Evolutionary conservation across 352 stramenopile genomes (phyloP).

Genomic region (Phytophthora colocasiae): DNA sequence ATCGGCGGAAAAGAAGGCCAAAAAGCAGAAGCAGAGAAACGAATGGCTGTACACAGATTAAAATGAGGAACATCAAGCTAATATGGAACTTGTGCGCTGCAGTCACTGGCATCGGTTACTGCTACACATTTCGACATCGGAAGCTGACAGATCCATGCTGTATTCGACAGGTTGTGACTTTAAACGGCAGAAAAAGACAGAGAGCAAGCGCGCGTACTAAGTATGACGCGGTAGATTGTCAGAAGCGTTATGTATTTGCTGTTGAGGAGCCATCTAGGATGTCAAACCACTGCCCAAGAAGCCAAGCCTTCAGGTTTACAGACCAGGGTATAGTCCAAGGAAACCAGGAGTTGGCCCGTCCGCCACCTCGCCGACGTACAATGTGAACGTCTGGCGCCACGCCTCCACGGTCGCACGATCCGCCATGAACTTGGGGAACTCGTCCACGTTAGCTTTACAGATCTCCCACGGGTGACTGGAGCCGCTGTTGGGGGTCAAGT

Average conservation of each 20-base stretch:
- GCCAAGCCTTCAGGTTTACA: slow-evolving; percentile 15
- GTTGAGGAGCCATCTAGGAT: neutral
- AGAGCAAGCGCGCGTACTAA: too few relatives aligned
- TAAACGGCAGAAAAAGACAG: too few relatives aligned
- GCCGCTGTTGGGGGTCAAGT: slow-evolving; percentile 40
- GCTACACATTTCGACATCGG: too few relatives aligned
- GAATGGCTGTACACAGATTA: slow-evolving; percentile 88
- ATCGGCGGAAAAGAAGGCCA: slow-evolving; percentile 84
- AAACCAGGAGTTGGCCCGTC: slow-evolving; percentile 45
- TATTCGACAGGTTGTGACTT: too few relatives aligned
- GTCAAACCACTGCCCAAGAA: neutral
- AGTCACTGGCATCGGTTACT: neutral
- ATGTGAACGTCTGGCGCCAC: slow-evolving; percentile 47
- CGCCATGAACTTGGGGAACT: slow-evolving; percentile 58
- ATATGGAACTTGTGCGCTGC: neutral
- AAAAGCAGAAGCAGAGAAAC: slow-evolving; percentile 86
- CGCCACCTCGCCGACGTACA: slow-evolving; percentile 68
- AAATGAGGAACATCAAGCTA: neutral
- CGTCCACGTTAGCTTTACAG: slow-evolving; percentile 32
- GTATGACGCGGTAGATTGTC: neutral
- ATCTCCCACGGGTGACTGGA: slow-evolving; percentile 46
- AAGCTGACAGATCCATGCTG: too few relatives aligned
- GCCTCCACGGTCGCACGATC: slow-evolving; percentile 53
- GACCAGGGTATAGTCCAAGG: slow-evolving; percentile 49
- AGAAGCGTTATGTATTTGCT: neutral